Evolutionary conservation across 805 yeast genomes (phyloP), one percentile per base, ranked within the genome.

Genomic region (Lachancea dasiensis): DNA sequence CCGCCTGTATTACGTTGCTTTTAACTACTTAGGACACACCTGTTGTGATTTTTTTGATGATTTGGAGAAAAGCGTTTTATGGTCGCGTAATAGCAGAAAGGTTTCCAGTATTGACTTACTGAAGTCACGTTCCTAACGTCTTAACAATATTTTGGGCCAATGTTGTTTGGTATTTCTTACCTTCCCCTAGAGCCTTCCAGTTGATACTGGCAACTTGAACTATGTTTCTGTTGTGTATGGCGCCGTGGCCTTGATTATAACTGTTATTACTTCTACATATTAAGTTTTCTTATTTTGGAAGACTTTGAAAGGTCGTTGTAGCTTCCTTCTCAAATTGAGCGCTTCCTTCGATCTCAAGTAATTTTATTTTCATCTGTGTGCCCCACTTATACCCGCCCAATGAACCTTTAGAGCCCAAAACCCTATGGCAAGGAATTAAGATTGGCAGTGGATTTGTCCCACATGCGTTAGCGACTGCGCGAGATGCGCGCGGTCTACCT

Each of bases 1-100:
- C 73, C 25, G 81, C 79, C 4, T 73, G 82, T 54, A 72, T 78
- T 46, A 69, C 73, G 5, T 76, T 80, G 51, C 60, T 79, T 42
- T 62, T 76, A 30, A 48, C 79, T 28, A 74, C 82, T 4, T 80
- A 80, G 54, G 50, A 70, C 10, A 69, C 80, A 27, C 85, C 85
- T 14, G 64, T 69, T 14, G 50, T 60, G 3, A 76, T 73, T 47
- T 57, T 73, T 36, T 55, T 76, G 35, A 68, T 59, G 47, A 80
- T 77, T 21, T 69, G 80, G 64, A 62, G 63, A 18, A 18, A 25
- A 24, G 10, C 22, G 11, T 39, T 46, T 31, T 36, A 25, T 17
- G 11, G 17, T 13, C 36, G 40, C 18, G 26, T 41, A 13, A 39
- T 31, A 18, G 3, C 16, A 19, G 23, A 9, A 9, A 9, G 25